A percentile compares a stretch with the other conserved stretches of the same genome.
Conservation (phyloP, 2,329 filamentous ascomycete genomes). For the Cephalotrichum gorgonifer region DNA sequence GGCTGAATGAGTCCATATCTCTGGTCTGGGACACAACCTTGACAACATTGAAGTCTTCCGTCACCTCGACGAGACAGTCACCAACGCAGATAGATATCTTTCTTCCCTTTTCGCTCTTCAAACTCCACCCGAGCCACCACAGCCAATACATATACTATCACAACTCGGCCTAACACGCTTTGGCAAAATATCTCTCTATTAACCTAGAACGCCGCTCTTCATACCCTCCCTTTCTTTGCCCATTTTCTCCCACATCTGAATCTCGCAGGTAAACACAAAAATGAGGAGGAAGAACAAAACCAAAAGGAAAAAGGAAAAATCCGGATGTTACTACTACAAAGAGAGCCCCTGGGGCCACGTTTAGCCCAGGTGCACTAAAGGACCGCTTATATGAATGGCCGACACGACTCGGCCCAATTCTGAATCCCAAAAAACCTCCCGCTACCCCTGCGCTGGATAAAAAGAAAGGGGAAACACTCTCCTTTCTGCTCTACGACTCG, state of each 20-base stretch:
- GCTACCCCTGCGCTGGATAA: not conserved
- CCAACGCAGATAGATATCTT: too few relatives aligned
- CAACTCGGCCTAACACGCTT: too few relatives aligned
- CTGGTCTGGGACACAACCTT: too few relatives aligned
- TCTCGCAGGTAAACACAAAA: not conserved
- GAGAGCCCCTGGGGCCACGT: not conserved
- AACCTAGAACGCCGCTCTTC: slow-evolving; percentile 2
- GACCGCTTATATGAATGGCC: slow-evolving; percentile 4
- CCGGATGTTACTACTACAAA: slow-evolving; percentile 4
- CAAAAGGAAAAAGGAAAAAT: slow-evolving; percentile 5
- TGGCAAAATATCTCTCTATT: slow-evolving; percentile 4
- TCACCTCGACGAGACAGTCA: too few relatives aligned
- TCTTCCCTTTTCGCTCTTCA: too few relatives aligned
- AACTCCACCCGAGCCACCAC: too few relatives aligned
- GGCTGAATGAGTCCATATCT: too few relatives aligned
- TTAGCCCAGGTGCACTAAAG: slow-evolving; percentile 4
- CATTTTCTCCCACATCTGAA: not conserved
- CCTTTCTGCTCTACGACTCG: slow-evolving; percentile 29
- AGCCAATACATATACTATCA: too few relatives aligned
- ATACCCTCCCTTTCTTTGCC: slow-evolving; percentile 3
- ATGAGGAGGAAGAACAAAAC: slow-evolving; percentile 2
- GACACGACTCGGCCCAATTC: not conserved
- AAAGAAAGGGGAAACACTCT: not conserved
- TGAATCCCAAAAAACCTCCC: not conserved
- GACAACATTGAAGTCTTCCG: too few relatives aligned